Base-by-base conservation (phyloP, 139 green algal genomes). In the Chlamydomonas sp. region DNA sequence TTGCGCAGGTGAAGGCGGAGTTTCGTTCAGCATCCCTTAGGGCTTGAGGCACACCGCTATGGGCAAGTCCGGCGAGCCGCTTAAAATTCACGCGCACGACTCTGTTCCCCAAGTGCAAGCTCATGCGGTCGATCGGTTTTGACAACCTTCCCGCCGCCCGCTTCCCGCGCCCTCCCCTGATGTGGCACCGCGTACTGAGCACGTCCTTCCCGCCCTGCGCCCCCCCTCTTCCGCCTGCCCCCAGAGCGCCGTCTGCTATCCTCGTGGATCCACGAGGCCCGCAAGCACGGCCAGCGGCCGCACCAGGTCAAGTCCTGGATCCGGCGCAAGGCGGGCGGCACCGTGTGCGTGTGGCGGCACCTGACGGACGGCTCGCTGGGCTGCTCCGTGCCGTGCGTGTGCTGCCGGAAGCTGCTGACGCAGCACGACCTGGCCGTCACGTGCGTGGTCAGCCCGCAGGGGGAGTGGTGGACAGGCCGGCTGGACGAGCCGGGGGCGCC, bases 271-370 rank as follows among this genome's bases (percentile, higher is more conserved):
- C 20, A 9, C 4, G 85, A 90, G 69, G 94, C 94, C 1, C 83
- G 89, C 20, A 87, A 80, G 31, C 92, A 95, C 73, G 93, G 93
- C 66, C 84, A 95, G 31, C 90, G 85, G 0, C 69, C 84, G 0
- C 91, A 94, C 71, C 88, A 92, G 71, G 60, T 95, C 16, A 86
- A 91, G 2, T 66, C 82, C 64, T 97, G 94, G 94, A 91, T 97
- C 8, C 90, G 94, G 78, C 93, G 94, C 79, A 97, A 97, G 91
- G 85, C 92, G 31, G 94, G 94, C 60, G 58, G 80, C 0, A 63
- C 92, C 58, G 77, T 97, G 0, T 85, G 83, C 14, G 89, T 97
- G 63, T 92, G 93, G 85, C 92, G 94, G n/a, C 86, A 87, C 10
- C 90, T 91, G 3, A 49, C 71, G 18, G 94, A 97, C 85, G 94